Evolutionary conservation across 257 asterid species (phyloP), one percentile per base, ranked within the genome.

Genomic region (Plantago major): DNA sequence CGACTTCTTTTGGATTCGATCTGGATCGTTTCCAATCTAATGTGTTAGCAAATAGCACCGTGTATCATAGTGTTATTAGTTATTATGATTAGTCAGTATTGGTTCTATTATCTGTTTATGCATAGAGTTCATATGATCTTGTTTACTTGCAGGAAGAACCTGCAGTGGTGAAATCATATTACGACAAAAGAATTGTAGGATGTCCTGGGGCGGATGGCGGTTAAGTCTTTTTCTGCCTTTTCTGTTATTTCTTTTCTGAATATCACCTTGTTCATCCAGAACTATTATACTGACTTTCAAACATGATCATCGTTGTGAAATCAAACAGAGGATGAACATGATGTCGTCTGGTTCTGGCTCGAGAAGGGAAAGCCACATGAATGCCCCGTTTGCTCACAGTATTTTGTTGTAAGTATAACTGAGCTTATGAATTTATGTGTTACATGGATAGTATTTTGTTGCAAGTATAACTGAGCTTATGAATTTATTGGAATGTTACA

Each of bases 301-400:
- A 53, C 54, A 55, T 63, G 40, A 18, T 43, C 55, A 63, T 16
- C 10, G 3, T 11, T 14, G 62, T 50, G 26, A 40, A n/a, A 58
- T 64, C 57, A 57, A 56, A 64, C 91, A 92, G 99, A 92, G 78
- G 96, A 92, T 64, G 99, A 92, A 72, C 99, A 92, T 42, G 99
- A 92, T 28, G 95, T 92, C 63, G 96, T 92, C 69, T 92, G 99
- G 99, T 92, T 92, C 77, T 89, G 97, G 99, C 79, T 92, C 54
- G 95, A 86, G 95, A 86, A 92, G 79, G 95, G 80, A 65, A 84
- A 89, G 83, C 85, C 95, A 17, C 89, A 84, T 67, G 97, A 92
- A 66, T 92, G 99, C 76, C 91, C 99, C 47, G 99, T 92, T 50
- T 92, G 99, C 79, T 60, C 88, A 1, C 99, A 92, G 68, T 74